Conservation (phyloP, 2,329 filamentous ascomycete species). For the Exophiala aquamarina region DNA sequence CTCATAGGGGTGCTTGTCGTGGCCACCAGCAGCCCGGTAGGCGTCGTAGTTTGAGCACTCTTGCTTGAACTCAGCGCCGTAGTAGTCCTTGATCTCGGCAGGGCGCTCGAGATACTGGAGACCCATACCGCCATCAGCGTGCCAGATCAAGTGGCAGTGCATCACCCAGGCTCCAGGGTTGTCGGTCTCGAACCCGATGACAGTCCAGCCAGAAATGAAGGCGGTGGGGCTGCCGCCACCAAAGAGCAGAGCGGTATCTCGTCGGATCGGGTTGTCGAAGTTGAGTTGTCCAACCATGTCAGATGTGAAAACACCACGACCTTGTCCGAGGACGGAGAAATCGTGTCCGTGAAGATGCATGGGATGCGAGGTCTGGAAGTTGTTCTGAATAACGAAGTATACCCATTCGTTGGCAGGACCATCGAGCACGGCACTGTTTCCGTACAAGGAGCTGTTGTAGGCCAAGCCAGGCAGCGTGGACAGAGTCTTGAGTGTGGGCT, state of each 20-base stretch:
- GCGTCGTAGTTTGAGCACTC: constrained; percentile 17
- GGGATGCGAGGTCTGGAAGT: constrained; percentile 48
- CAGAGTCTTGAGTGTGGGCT: constrained; percentile 24
- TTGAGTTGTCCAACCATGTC: constrained; percentile 58
- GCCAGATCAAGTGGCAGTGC: constrained; percentile 82
- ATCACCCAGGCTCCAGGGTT: constrained; percentile 65
- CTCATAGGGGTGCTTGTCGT: constrained; percentile 15
- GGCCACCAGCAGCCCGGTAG: constrained; percentile 16
- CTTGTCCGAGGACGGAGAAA: constrained; percentile 63
- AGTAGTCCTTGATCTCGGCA: constrained; percentile 19
- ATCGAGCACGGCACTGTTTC: constrained; percentile 23
- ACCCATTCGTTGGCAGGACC: constrained; percentile 22
- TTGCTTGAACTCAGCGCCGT: constrained; percentile 20
- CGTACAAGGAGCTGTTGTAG: constrained; percentile 25
- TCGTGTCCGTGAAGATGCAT: constrained; percentile 73
- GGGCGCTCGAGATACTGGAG: constrained; percentile 40
- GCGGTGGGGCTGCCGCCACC: constrained; percentile 43
- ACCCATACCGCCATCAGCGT: constrained; percentile 64
- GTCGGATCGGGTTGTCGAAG: constrained; percentile 61
- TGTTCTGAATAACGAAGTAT: constrained; percentile 29
- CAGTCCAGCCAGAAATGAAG: constrained; percentile 53
- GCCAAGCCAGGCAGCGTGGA: constrained; percentile 17
- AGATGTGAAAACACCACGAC: constrained; percentile 39
- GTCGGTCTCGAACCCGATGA: constrained; percentile 53
- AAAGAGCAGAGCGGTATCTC: constrained; percentile 67